Base-by-base conservation (phyloP, 1,284 basidiomycete species). In the Vanrija pseudolonga region DNA sequence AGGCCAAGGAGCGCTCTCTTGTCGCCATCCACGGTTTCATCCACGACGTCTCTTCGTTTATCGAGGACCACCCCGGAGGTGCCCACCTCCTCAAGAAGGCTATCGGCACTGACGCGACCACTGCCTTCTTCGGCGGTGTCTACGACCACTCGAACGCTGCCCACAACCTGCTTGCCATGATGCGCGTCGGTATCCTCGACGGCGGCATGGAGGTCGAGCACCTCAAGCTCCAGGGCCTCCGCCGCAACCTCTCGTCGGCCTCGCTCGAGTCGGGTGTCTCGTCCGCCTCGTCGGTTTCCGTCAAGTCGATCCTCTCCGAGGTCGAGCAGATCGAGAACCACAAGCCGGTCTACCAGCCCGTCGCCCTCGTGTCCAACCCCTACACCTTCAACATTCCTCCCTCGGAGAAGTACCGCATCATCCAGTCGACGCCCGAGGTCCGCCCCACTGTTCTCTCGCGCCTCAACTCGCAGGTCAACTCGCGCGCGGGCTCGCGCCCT, bases 131-230 rank as follows among this genome's bases (percentile, higher is more conserved):
- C 68, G 92, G 92, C 56, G 92, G 91, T 65, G 88, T 93, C 2
- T 93, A 94, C 71, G 89, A 94, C 62, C 91, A 95, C 72, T 92
- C 89, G 22, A 93, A 94, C 69, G 90, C 89, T 39, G 91, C 91
- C 3, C 88, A 91, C 77, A 67, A 76, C 69, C 69, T 89, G 49
- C 82, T 91, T 41, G 86, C 88, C 3, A 92, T 92, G 89, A 90
- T 90, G 80, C 87, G 91, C 51, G 91, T 95, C 40, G 91, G 90
- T 62, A 81, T 89, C 47, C 78, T 95, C 46, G 84, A 86, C 53
- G 90, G 89, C 49, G 91, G 90, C 47, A 79, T 82, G 51, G 82
- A 85, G 59, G 85, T 86, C 55, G 86, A 88, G 68, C 54, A 61
- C 54, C 62, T 77, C 51, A 77, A 76, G 61, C 55, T 63, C 48